phyloP scores from a whole-genome alignment of 2,329 filamentous ascomycete species.

The Setomelanomma holmii region DNA sequence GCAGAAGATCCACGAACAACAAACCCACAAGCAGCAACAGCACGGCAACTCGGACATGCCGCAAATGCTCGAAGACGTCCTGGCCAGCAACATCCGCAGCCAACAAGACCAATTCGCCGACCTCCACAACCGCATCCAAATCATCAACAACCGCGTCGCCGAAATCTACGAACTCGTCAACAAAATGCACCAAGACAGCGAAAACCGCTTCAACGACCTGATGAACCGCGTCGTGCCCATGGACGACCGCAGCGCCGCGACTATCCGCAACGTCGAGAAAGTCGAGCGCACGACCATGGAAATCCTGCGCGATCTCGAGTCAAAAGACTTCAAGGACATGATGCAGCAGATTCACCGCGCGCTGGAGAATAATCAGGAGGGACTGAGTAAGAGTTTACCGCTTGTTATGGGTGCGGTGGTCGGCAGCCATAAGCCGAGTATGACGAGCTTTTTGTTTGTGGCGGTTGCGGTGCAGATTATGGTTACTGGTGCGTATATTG shows the following conservation, averaged over 20 bases:
- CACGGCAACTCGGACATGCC: slow-evolving; percentile 28
- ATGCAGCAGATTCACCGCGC: slow-evolving; percentile 62
- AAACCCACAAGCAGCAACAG: slow-evolving; percentile 26
- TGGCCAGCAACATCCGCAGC: slow-evolving; percentile 54
- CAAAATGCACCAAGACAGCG: slow-evolving; percentile 58
- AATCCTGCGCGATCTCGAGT: slow-evolving; percentile 62
- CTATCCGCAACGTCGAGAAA: slow-evolving; percentile 59
- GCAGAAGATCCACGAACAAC: slow-evolving; percentile 40
- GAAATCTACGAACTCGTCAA: slow-evolving; percentile 67
- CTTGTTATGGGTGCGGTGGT: slow-evolving; percentile 60
- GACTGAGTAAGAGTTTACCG: slow-evolving; percentile 60
- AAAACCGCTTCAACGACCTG: slow-evolving; percentile 65
- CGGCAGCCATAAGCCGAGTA: slow-evolving; percentile 60
- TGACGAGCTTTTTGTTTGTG: slow-evolving; percentile 71
- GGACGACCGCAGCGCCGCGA: slow-evolving; percentile 38
- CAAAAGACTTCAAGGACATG: slow-evolving; percentile 63
- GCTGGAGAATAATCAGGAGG: slow-evolving; percentile 61
- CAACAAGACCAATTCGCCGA: slow-evolving; percentile 75
- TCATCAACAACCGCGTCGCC: slow-evolving; percentile 71
- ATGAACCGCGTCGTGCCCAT: slow-evolving; percentile 39
- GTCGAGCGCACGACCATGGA: slow-evolving; percentile 60
- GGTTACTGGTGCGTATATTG: slow-evolving; percentile 71
- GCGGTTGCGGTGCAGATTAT: slow-evolving; percentile 78
- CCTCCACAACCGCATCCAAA: slow-evolving; percentile 82
- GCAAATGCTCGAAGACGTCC: slow-evolving; percentile 52